Percentiles rank a stretch among this genome's conserved stretches.
Evolutionary conservation across 108 stramenopile species (phyloP).

Genomic region (Licmophora abbreviata): DNA sequence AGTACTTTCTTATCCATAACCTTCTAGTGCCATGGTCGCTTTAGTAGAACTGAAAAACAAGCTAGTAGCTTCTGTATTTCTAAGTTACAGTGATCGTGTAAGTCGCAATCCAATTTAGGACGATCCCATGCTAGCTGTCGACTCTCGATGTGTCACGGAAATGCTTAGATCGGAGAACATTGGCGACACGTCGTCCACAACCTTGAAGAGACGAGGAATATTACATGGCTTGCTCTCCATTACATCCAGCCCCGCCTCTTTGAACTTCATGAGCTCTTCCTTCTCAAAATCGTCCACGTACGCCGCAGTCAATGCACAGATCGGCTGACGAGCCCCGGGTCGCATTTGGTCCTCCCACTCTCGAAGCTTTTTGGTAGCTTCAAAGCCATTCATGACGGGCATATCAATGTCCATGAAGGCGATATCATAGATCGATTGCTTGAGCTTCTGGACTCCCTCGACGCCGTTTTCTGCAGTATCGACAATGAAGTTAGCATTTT

Average conservation of each 20-base stretch:
- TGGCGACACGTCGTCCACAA: conserved; percentile 86
- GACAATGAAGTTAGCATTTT: conserved; percentile 82
- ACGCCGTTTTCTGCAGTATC: conserved; percentile 85
- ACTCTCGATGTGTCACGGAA: conserved; percentile 34
- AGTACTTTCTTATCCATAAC: too few species aligned
- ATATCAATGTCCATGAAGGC: conserved; percentile 96
- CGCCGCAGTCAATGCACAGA: conserved; percentile 84
- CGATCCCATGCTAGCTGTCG: too few species aligned
- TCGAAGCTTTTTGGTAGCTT: conserved; percentile 74
- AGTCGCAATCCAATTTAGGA: too few species aligned
- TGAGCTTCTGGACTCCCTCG: conserved; percentile 82
- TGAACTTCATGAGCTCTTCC: conserved; percentile 83
- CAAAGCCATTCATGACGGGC: conserved; percentile 93
- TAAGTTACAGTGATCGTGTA: too few species aligned
- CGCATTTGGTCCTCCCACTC: conserved; percentile 80
- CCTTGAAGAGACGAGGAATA: conserved; percentile 82
- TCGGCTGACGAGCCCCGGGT: conserved; percentile 83
- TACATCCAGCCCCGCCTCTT: conserved; percentile 84
- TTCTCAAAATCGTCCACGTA: conserved; percentile 82
- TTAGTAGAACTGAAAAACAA: conserved; percentile 4
- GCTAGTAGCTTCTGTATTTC: too few species aligned
- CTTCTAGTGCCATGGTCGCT: too few species aligned
- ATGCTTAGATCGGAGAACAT: conserved; percentile 90
- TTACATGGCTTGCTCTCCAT: conserved; percentile 90
- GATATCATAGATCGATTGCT: conserved; percentile 82